Percentiles rank a stretch among this genome's conserved stretches.
Conservation (phyloP, 2,329 filamentous ascomycete species). For the Coccinonectria pachysandricola region DNA sequence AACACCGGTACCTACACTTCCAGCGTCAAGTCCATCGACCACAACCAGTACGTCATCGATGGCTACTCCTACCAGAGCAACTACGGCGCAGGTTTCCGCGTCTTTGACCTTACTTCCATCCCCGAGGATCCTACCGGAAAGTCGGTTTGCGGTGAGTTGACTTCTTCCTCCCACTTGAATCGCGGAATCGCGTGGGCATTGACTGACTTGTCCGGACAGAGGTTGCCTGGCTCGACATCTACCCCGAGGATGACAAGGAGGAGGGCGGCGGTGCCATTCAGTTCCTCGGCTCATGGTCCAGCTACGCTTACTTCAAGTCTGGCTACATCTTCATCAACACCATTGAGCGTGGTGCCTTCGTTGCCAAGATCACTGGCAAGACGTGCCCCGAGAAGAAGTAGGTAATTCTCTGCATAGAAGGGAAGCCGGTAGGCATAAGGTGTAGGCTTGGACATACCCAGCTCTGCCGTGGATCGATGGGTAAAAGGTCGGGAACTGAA, state of each 20-base stretch:
- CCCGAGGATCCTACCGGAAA: slow-evolving; percentile 33
- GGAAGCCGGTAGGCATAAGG: no score
- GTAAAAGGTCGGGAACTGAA: no score
- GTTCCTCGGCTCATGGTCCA: slow-evolving; percentile 35
- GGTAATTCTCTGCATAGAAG: no score
- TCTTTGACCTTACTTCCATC: slow-evolving; percentile 26
- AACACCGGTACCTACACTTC: slow-evolving; percentile 27
- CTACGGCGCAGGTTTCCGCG: slow-evolving; percentile 35
- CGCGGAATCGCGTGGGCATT: no score
- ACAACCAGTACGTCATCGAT: slow-evolving; percentile 36
- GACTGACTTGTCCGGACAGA: no score
- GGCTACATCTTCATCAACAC: slow-evolving; percentile 37
- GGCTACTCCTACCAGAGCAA: slow-evolving; percentile 36
- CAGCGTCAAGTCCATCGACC: slow-evolving; percentile 26
- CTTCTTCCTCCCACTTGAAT: no score
- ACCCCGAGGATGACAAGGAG: slow-evolving; percentile 36
- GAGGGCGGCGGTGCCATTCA: slow-evolving; percentile 31
- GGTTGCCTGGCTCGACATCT: slow-evolving; percentile 35
- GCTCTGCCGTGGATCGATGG: no score
- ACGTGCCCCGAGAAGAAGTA: no score
- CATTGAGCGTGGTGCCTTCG: slow-evolving; percentile 38
- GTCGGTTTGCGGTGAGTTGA: not conserved
- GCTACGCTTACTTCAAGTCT: slow-evolving; percentile 35
- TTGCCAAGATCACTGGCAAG: slow-evolving; percentile 19
- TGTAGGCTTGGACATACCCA: no score